Evolutionary conservation across 768 basidiomycete genomes (phyloP), one percentile per base, ranked within the genome.

Genomic region (Phylloporus arenicola): DNA sequence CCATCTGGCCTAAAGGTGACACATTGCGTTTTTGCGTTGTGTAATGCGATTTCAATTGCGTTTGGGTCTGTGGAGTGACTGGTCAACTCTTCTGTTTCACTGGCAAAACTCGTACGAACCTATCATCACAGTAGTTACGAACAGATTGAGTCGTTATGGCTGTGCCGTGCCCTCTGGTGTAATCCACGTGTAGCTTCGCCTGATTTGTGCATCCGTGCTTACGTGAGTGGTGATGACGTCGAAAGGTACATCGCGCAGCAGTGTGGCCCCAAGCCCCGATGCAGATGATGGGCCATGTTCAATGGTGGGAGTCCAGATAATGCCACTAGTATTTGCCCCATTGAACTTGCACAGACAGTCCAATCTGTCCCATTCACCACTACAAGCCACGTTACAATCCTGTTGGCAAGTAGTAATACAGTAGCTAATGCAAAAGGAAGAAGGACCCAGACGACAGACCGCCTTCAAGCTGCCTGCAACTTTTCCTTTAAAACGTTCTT

Each of bases 401-500:
- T 30, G 29, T 30, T 30, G 29, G 11, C 13, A 13, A 34, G 33
- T 45, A 12, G 22, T 34, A 29, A 10, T 34, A 34, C 44, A 34
- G 17, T 34, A n/a, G 22, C 33, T 33, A 13, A 34, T n/a, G 34
- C 34, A 16, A 34, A 4, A 13, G 12, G 30, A 13, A 31, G 3
- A 30, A 2, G 29, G 11, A 12, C 16, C 12, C 33, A 20, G 9
- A 12, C 9, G 14, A 34, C 22, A 24, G 3, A n/a, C 12, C 2
- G 30, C 14, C 6, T 17, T 57, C 50, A 57, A 44, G 45, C 46
- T 4, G 40, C 48, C 17, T 30, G 50, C 43, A 88, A 65, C 70
- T 84, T 86, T 70, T 81, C 66, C 72, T 75, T 82, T 65, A 98
- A 77, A 52, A 92, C 69, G 33, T 75, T 70, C 81, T 93, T 95